These are phyloP conservation scores for Chaetothyriales sp. DNA, from an alignment of 2,329 filamentous ascomycete species.

Conservation along the genomic window DNA sequence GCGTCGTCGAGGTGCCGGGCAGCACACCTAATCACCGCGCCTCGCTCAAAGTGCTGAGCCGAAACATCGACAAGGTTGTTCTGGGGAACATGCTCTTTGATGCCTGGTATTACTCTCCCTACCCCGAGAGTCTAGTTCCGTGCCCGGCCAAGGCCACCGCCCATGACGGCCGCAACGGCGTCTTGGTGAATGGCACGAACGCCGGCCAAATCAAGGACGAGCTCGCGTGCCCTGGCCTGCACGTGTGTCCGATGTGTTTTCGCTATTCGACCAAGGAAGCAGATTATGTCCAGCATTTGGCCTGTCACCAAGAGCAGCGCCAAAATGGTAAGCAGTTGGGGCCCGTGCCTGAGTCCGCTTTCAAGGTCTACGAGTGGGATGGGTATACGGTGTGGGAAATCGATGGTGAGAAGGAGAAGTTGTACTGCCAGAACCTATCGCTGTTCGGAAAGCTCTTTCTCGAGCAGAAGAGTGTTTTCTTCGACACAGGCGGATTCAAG, in stretches of 20 bases:
- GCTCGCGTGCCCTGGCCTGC: slow-evolving; percentile 5
- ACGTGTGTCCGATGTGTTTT: slow-evolving; percentile 82
- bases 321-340: slow-evolving; percentile 7
- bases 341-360: slow-evolving; percentile 44
- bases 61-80: slow-evolving; percentile 77
- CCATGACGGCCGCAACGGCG: slow-evolving; percentile 9
- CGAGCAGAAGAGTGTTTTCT: slow-evolving; percentile 96
- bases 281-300: slow-evolving; percentile 37
- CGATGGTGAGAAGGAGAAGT: slow-evolving; percentile 73
- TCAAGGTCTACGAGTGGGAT: slow-evolving; percentile 62
- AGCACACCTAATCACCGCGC: slow-evolving; percentile 5
- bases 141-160: slow-evolving; percentile 2
- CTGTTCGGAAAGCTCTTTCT: slow-evolving; percentile 96
- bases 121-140: slow-evolving; percentile 47
- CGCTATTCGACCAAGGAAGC: slow-evolving; percentile 54
- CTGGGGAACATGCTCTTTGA: slow-evolving; percentile 72
- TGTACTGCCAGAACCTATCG: slow-evolving; percentile 90
- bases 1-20: neutral
- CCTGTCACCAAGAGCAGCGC: slow-evolving; percentile 26
- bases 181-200: neutral
- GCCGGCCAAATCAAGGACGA: neutral
- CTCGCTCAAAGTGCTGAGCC: slow-evolving; percentile 24
- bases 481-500: slow-evolving; percentile 85
- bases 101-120: slow-evolving; percentile 88
- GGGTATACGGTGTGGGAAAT: slow-evolving; percentile 85